Base-by-base conservation (phyloP, 768 basidiomycete genomes). In the Naganishia antarctica region DNA sequence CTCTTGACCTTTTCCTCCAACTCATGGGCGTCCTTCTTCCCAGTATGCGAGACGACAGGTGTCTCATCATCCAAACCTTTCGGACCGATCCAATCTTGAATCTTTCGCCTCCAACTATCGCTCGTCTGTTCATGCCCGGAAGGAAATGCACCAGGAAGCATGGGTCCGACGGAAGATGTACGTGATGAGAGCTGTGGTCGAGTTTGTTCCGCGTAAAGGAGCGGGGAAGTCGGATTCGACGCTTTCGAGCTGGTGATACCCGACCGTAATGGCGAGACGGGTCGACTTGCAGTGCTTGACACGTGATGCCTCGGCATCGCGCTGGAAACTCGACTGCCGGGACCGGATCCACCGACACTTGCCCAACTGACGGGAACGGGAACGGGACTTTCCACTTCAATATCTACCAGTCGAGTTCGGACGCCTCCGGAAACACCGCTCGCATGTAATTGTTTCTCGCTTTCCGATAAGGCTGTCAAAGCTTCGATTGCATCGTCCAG, bases 401-500 rank as follows among this genome's bases (percentile, higher is more conserved):
- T 49, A 41, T 57, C 53, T 5, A 47, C 43, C 4, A 60, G 59
- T 23, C 45, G 43, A 44, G 59, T 29, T 26, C 43, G 37, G 3
- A 25, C 23, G 21, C 50, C 50, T 32, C 59, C 59, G 16, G 59
- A 21, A 3, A 7, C 12, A 7, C 59, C 59, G 23, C 58, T 26
- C 41, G 43, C 59, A 4, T 45, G 45, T 43, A 26, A 31, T 11
- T 41, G 34, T 40, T 40, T 57, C 37, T 57, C 53, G 34, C 53
- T 37, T 25, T 57, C 53, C 4, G 34, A 41, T 34, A 57, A 13
- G 13, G 68, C 66, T 0, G 70, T 69, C 40, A 92, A 83, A 31
- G 90, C 83, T 23, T 86, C 83, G 0, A 90, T 88, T 2, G 91
- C 91, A 64, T 84, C 85, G 70, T 91, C 89, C 48, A 93, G 81